These are phyloP conservation scores for Penicillium egyptiacum DNA, from an alignment of 495 filamentous ascomycete genomes.

Conservation along the genomic window DNA sequence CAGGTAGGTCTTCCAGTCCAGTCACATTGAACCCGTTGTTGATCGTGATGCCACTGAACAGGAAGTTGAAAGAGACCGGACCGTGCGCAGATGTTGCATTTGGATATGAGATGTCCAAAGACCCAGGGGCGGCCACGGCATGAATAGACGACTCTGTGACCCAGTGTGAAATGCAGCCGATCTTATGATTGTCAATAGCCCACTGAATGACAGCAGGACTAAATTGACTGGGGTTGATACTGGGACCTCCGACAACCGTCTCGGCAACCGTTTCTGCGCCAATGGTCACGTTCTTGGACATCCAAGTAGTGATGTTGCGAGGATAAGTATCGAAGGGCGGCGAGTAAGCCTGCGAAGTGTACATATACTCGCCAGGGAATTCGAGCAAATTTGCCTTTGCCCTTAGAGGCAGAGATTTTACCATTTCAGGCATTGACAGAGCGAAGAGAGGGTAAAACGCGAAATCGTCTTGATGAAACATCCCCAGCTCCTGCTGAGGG, in stretches of 20 bases:
- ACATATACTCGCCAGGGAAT: constrained; percentile 40
- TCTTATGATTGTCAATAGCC: constrained; percentile 26
- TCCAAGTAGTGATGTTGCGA: constrained; percentile 41
- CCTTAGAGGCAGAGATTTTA: constrained; percentile 19
- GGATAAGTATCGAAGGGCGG: constrained; percentile 42
- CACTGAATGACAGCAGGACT: constrained; percentile 44
- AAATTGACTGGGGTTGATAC: constrained; percentile 34
- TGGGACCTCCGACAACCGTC: constrained; percentile 37
- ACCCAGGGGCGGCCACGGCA: constrained; percentile 30
- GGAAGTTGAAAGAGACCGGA: constrained; percentile 23
- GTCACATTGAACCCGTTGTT: constrained; percentile 24
- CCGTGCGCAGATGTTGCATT: constrained; percentile 22
- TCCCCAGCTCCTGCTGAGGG: constrained; percentile 25
- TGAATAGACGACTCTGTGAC: constrained; percentile 33
- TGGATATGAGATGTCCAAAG: constrained; percentile 40
- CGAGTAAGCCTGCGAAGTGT: constrained; percentile 35
- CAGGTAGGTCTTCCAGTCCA: constrained; percentile 27
- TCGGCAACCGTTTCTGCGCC: constrained; percentile 41
- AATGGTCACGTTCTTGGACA: constrained; percentile 40
- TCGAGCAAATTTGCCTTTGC: constrained; percentile 23
- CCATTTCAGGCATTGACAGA: constrained; percentile 29
- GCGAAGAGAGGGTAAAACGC: constrained; percentile 39
- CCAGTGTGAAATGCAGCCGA: constrained; percentile 27
- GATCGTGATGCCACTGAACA: constrained; percentile 21
- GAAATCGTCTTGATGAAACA: constrained; percentile 43